These are phyloP conservation scores for Poteriospumella lacustris DNA, from an alignment of 108 stramenopile genomes.

Conservation along the genomic window DNA sequence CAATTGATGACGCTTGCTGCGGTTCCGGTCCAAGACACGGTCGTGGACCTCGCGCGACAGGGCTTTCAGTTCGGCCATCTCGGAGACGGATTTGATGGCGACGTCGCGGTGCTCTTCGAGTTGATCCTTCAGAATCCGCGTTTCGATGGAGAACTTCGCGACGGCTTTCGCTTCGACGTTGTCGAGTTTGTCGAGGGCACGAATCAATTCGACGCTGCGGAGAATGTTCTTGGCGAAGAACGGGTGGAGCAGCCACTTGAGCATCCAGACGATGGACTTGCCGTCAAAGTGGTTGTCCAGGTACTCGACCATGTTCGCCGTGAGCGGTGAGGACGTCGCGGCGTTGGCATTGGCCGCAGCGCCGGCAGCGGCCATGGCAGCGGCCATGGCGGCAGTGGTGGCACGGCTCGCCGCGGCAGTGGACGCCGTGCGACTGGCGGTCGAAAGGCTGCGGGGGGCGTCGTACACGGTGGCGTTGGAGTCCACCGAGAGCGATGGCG, in stretches of 20 bases:
- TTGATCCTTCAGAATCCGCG: neutral
- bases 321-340: too few relatives aligned
- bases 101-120: neutral
- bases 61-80: neutral
- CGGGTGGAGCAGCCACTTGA: conserved; percentile 1
- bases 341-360: too few relatives aligned
- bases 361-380: too few relatives aligned
- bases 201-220: neutral
- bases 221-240: neutral
- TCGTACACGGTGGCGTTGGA: too few relatives aligned
- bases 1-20: neutral
- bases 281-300: too few relatives aligned
- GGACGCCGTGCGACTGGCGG: too few relatives aligned
- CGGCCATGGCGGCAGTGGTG: too few relatives aligned
- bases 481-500: too few relatives aligned
- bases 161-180: neutral
- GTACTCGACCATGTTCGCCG: too few relatives aligned
- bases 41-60: neutral
- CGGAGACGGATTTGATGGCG: neutral
- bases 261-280: neutral
- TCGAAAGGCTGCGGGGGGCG: too few relatives aligned
- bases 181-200: neutral
- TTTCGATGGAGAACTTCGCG: neutral
- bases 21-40: neutral
- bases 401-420: too few relatives aligned